phyloP scores from a whole-genome alignment of 164 flowering plant species.

The Euptelea pleiosperma region DNA sequence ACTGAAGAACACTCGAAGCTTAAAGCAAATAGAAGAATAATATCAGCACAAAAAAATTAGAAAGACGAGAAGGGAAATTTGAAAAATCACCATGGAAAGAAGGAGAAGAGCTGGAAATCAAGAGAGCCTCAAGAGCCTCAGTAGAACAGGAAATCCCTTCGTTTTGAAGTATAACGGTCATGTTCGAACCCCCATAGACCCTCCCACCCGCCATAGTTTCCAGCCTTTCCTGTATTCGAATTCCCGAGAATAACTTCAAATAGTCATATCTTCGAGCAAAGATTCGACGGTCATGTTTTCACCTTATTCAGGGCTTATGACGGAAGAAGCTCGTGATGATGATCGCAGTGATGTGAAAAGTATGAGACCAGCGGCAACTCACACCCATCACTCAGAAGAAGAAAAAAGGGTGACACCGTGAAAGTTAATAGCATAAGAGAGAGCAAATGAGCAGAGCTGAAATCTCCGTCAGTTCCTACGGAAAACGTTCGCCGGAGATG shows the following conservation, averaged over 20 bases:
- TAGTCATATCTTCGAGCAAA: background rate
- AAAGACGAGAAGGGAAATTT: background rate
- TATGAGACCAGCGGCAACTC: conserved; percentile 57
- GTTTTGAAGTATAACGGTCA: conserved; percentile 34
- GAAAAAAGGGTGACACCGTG: background rate
- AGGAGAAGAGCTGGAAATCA: conserved; percentile 51
- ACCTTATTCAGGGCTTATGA: conserved; percentile 43
- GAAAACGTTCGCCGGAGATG: conserved; percentile 9
- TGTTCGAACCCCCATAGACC: conserved; percentile 29
- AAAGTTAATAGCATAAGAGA: background rate
- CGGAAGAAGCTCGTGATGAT: conserved; percentile 96
- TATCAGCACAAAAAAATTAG: background rate
- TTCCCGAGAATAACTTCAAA: background rate
- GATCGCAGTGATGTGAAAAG: conserved; percentile 76
- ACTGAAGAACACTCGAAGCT: too few relatives aligned
- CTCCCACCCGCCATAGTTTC: conserved; percentile 45
- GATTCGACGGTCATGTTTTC: conserved; percentile 1
- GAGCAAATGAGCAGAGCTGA: background rate
- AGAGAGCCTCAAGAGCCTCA: conserved; percentile 39
- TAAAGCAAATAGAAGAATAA: background rate
- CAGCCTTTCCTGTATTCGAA: background rate
- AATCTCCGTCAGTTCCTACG: conserved; percentile 9
- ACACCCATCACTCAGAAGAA: conserved; percentile 65
- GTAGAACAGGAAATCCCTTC: conserved; percentile 35
- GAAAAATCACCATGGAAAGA: conserved; percentile 42